Evolutionary conservation across 169 alveolate species (phyloP).

Genomic region (Hammondia hammondi): DNA sequence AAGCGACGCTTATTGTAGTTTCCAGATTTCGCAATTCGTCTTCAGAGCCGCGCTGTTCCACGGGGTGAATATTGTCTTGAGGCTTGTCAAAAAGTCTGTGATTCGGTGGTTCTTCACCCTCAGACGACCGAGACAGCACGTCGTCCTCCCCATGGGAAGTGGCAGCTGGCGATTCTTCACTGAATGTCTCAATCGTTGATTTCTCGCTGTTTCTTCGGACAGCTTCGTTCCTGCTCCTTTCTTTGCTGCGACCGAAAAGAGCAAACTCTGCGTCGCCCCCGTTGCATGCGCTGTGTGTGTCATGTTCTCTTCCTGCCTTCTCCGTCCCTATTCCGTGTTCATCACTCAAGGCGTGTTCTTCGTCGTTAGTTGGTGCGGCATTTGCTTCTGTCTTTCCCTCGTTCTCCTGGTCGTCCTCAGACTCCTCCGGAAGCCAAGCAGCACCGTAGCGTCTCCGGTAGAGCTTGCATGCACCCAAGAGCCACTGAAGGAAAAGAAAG

Average conservation of each 20-base stretch:
- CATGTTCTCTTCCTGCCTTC: background rate
- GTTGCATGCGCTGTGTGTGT: background rate
- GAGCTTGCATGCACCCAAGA: background rate
- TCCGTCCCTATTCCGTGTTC: background rate
- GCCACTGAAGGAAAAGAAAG: constrained; percentile 31
- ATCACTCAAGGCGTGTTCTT: background rate
- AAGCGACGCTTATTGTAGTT: too few species aligned
- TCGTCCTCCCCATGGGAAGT: too few species aligned
- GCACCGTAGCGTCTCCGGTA: constrained; percentile 6
- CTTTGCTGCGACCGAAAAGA: background rate
- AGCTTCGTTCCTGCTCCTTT: background rate
- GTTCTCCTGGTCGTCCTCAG: background rate
- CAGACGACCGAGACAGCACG: too few species aligned
- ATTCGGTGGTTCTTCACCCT: too few species aligned
- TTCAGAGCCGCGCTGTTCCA: too few species aligned
- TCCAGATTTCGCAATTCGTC: too few species aligned
- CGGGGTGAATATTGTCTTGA: too few species aligned
- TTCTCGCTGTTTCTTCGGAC: background rate
- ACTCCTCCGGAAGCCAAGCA: background rate
- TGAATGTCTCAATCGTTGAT: too few species aligned
- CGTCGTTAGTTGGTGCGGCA: background rate
- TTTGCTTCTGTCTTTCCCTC: background rate
- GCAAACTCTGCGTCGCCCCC: background rate
- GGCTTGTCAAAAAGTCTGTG: too few species aligned
- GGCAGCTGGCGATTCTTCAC: too few species aligned